A percentile compares a stretch with the other conserved stretches of the same genome.
Evolutionary conservation across 768 basidiomycete genomes (phyloP).

Genomic region (Leccinum uliginosum): DNA sequence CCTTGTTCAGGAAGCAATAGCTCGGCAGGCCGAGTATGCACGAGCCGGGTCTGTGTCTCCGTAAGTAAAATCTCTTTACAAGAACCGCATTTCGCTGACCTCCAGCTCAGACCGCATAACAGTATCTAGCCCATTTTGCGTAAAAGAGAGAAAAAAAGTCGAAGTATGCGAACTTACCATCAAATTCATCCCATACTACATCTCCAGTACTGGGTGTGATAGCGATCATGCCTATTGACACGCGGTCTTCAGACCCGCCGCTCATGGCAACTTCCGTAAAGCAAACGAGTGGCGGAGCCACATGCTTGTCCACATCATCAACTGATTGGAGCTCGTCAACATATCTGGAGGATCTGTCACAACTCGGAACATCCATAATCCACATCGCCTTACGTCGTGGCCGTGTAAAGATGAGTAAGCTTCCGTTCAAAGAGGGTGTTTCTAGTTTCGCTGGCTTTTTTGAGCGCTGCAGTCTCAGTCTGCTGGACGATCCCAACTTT

Average conservation of each 20-base stretch:
- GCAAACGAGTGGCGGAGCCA: slow-evolving; percentile 68
- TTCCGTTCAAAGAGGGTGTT: slow-evolving; percentile 70
- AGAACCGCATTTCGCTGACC: slow-evolving; percentile 35
- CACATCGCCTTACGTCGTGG: slow-evolving; percentile 64
- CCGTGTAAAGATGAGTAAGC: slow-evolving; percentile 77
- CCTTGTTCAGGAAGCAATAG: slow-evolving; percentile 59
- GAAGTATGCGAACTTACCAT: slow-evolving; percentile 43
- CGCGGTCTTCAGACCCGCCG: slow-evolving; percentile 25
- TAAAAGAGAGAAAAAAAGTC: slow-evolving; percentile 3
- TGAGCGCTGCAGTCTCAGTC: slow-evolving; percentile 83
- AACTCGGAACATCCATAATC: not conserved
- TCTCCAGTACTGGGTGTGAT: slow-evolving; percentile 89
- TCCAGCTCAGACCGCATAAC: slow-evolving; percentile 88
- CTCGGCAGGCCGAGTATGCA: slow-evolving; percentile 81
- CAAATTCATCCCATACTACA: slow-evolving; percentile 89
- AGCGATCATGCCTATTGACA: slow-evolving; percentile 66
- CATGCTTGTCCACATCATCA: slow-evolving; percentile 54
- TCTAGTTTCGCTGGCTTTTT: slow-evolving; percentile 74
- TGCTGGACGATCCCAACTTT: slow-evolving; percentile 84
- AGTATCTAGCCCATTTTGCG: slow-evolving; percentile 46
- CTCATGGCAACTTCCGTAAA: slow-evolving; percentile 49
- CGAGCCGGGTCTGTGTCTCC: slow-evolving; percentile 67
- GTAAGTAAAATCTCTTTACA: not conserved
- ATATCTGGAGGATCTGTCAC: slow-evolving; percentile 47
- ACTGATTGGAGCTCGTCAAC: slow-evolving; percentile 75